These are phyloP conservation scores for Psilocybe subaeruginosa DNA, from an alignment of 768 basidiomycete genomes.

Conservation along the genomic window DNA sequence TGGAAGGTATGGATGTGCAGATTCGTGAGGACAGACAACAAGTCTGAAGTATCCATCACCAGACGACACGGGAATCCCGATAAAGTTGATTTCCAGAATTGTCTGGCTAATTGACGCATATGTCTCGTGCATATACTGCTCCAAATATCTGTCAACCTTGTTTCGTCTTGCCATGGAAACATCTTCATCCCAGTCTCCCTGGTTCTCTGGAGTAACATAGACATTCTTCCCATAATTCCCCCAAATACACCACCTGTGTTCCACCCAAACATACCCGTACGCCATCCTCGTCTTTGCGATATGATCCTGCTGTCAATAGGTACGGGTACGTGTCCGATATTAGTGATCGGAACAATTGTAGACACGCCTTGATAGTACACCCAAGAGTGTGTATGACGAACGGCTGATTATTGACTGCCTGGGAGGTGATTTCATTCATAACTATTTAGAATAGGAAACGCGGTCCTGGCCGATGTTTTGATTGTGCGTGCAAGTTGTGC, in stretches of 20 bases:
- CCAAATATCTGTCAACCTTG: neutral
- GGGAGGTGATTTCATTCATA: neutral
- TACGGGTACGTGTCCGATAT: neutral
- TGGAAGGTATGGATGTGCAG: neutral
- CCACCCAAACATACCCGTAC: slow-evolving; percentile 1
- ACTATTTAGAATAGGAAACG: neutral
- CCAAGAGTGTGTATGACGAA: neutral
- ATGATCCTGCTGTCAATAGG: neutral
- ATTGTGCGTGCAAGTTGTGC: neutral
- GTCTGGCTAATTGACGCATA: too few relatives aligned
- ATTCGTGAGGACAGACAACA: neutral
- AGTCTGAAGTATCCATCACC: slow-evolving; percentile 1
- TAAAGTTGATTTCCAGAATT: neutral
- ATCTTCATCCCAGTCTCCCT: neutral
- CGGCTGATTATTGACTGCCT: neutral
- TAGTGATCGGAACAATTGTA: neutral
- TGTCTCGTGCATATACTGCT: neutral
- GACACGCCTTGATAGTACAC: slow-evolving; percentile 1
- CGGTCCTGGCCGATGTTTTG: neutral
- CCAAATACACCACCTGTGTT: neutral
- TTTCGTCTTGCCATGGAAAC: neutral
- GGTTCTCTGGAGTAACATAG: neutral
- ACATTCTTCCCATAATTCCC: neutral
- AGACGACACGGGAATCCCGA: neutral
- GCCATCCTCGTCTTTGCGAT: neutral